Evolutionary conservation across 2,329 filamentous ascomycete species (phyloP).

Genomic region (Ophiocordyceps camponoti-floridani): DNA sequence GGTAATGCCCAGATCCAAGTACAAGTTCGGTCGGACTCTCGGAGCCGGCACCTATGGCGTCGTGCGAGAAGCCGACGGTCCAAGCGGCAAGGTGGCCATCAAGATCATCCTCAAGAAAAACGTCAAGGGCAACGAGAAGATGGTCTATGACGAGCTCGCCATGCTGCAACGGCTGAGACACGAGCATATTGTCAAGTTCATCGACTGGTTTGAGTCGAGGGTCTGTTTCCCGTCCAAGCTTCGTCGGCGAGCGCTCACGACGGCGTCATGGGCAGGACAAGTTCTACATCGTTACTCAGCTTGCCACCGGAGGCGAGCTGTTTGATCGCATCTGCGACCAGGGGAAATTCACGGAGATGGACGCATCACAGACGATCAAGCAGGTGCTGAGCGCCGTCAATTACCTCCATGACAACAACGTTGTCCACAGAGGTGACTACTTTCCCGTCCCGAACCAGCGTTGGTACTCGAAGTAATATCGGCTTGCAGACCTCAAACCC

Average conservation of each 20-base stretch:
- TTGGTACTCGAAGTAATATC: too few species aligned
- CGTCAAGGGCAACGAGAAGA: conserved; percentile 92
- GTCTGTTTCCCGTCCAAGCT: conserved; percentile 27
- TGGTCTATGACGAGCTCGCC: conserved; percentile 94
- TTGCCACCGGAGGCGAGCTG: conserved; percentile 87
- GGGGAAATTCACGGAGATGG: conserved; percentile 96
- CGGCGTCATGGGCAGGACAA: conserved; percentile 51
- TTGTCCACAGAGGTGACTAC: conserved; percentile 75
- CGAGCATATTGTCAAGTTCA: conserved; percentile 90
- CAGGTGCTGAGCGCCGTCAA: conserved; percentile 86
- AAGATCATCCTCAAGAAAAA: conserved; percentile 99
- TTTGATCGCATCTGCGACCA: conserved; percentile 98
- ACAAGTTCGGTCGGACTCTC: conserved; percentile 81
- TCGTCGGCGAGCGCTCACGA: neutral
- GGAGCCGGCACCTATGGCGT: conserved; percentile 97
- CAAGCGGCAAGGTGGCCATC: conserved; percentile 72
- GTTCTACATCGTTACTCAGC: conserved; percentile 96
- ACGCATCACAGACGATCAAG: conserved; percentile 86
- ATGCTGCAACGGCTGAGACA: conserved; percentile 86
- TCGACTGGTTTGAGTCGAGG: conserved; percentile 98
- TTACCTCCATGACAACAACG: conserved; percentile 86
- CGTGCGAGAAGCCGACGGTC: conserved; percentile 81
- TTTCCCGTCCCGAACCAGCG: neutral
- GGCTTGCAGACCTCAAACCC: conserved; percentile 71
- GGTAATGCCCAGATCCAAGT: conserved; percentile 45